phyloP scores from a whole-genome alignment of 306 rosid species.

The Dicorynia guianensis region DNA sequence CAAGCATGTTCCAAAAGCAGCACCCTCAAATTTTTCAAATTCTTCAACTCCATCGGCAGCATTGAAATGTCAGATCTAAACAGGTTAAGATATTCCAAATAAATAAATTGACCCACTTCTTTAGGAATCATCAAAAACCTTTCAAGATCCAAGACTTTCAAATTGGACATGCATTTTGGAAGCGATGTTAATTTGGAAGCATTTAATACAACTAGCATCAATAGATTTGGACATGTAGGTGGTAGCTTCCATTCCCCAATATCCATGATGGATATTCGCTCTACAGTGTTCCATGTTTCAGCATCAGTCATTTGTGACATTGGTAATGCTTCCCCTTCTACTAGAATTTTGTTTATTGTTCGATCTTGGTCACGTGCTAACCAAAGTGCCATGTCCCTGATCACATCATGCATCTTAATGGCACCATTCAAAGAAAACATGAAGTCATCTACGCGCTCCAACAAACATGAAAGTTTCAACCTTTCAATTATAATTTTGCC shows the following conservation, averaged over 20 bases:
- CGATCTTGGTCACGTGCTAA: background rate
- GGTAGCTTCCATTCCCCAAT: background rate
- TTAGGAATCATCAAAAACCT: background rate
- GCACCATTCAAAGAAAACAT: background rate
- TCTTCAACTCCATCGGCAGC: background rate
- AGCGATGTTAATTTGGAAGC: background rate
- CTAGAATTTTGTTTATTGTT: background rate
- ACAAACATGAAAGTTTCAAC: slow-evolving; percentile 4
- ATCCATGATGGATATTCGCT: slow-evolving; percentile 23
- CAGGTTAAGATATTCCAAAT: slow-evolving; percentile 29
- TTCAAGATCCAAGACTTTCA: slow-evolving; percentile 23
- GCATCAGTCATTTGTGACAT: background rate
- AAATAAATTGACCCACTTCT: background rate
- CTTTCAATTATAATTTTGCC: background rate
- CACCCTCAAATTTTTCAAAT: slow-evolving; percentile 1
- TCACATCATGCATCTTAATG: background rate
- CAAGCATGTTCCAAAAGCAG: background rate
- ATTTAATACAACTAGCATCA: background rate
- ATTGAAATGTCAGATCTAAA: accelerated
- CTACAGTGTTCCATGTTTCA: background rate
- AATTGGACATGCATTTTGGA: background rate
- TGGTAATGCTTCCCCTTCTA: background rate
- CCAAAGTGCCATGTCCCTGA: background rate
- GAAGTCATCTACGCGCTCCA: background rate
- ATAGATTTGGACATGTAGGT: slow-evolving; percentile 15